Conservation (phyloP, 108 stramenopile genomes). For the Fragilariopsis cylindrus region DNA sequence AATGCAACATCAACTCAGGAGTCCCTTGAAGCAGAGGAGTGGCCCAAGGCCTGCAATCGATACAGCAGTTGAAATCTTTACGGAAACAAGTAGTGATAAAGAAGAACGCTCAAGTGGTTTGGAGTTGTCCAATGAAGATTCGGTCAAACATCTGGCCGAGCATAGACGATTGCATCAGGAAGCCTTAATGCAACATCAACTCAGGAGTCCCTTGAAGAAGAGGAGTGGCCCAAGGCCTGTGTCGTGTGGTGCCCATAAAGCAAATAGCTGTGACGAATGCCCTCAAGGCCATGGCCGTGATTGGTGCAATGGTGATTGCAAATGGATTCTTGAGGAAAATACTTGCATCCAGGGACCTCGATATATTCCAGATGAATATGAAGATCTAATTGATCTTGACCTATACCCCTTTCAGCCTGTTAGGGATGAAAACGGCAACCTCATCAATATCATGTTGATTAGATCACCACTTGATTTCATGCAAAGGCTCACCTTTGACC, state of each 20-base stretch:
- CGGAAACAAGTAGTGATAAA: no score
- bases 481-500: constrained; percentile 12
- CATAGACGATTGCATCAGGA: no score
- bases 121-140: no score
- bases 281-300: not conserved
- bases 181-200: no score
- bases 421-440: constrained; percentile 25
- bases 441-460: constrained; percentile 44
- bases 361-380: not conserved
- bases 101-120: no score
- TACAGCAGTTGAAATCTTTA: no score
- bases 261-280: not conserved
- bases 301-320: constrained; percentile 2
- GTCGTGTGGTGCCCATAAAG: constrained; percentile 1
- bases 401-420: constrained; percentile 42
- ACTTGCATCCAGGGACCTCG: constrained; percentile 1
- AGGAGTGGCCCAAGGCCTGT: not conserved
- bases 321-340: not conserved
- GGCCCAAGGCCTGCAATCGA: no score
- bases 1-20: no score
- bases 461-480: constrained; percentile 35
- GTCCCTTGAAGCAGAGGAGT: no score
- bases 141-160: no score
- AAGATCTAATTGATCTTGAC: constrained; percentile 25
- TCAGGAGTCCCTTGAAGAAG: no score